Evolutionary conservation across 106 monocot species (phyloP), one percentile per base, ranked within the genome.

Genomic region (Alisma plantagoaquatica): DNA sequence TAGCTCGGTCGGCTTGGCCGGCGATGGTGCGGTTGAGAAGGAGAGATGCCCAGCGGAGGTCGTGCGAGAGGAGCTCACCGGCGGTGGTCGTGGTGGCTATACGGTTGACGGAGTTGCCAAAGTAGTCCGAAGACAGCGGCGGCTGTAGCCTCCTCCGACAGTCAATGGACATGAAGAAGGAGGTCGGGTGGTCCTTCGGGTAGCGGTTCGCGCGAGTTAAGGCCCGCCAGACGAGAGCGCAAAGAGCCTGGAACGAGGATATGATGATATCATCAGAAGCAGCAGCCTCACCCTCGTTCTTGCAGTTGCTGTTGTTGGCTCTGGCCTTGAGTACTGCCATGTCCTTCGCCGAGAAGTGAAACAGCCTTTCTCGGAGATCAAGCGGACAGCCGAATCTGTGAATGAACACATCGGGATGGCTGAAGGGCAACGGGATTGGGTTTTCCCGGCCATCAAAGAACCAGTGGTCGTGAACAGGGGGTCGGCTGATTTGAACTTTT

Each of bases 81-180:
- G 77, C 91, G 7, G 32, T 14, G 11, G 84, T 81, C 29, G 72
- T 59, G 46, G 84, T 84, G 23, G 84, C 66, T 12, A 83, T 66
- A 77, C 91, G 84, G 69, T 91, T 84, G 31, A 91, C 81, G 18
- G 91, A 84, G 75, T 91, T 91, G 15, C 91, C 91, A 53, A 91
- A 91, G 77, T 91, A 91, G 29, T 47, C 33, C 9, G 72, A 29
- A 38, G 72, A 67, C 19, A 85, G 63, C 9, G 35, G n/a, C 18
- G 91, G 91, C 22, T 28, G 33, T 27, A 91, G 41, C 20, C 91
- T 52, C 63, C 75, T 71, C 11, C 91, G 74, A 63, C 91, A 91
- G 84, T 91, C 84, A 50, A 78, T 73, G 19, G 91, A 84, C 80
- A 91, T 81, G 4, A 80, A 69, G 59, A 91, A 81, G 33, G 91